Evolutionary conservation across 2,329 filamentous ascomycete genomes (phyloP).

Genomic region (Xylariaceae sp.): DNA sequence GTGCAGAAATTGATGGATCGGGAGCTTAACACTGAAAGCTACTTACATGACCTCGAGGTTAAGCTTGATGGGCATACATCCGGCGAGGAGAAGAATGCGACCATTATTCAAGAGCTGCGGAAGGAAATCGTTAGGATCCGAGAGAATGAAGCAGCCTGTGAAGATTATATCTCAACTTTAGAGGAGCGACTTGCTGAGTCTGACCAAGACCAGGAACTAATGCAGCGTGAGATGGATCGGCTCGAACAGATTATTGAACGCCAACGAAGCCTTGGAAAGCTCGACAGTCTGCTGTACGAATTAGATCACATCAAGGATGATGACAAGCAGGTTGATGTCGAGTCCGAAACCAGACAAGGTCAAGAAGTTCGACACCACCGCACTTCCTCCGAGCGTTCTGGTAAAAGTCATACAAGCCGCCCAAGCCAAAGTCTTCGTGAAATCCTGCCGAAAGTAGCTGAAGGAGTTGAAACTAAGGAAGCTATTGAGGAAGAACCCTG

Average conservation of each 20-base stretch:
- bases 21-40: slow-evolving; percentile 85
- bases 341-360: slow-evolving; percentile 33
- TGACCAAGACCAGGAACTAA: slow-evolving; percentile 91
- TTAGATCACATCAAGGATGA: slow-evolving; percentile 73
- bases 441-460: slow-evolving; percentile 51
- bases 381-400: slow-evolving; percentile 48
- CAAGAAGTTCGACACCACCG: slow-evolving; percentile 45
- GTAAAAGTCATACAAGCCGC: slow-evolving; percentile 52
- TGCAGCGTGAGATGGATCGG: slow-evolving; percentile 94
- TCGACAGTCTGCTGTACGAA: slow-evolving; percentile 88
- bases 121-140: slow-evolving; percentile 85
- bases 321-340: slow-evolving; percentile 36
- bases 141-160: slow-evolving; percentile 84
- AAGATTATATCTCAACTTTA: slow-evolving; percentile 95
- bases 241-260: slow-evolving; percentile 93
- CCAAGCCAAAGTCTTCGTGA: slow-evolving; percentile 50
- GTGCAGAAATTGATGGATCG: slow-evolving; percentile 92
- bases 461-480: slow-evolving; percentile 29
- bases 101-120: slow-evolving; percentile 78
- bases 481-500: slow-evolving; percentile 31
- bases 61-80: slow-evolving; percentile 87
- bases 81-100: slow-evolving; percentile 87
- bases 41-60: slow-evolving; percentile 84
- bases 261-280: slow-evolving; percentile 88
- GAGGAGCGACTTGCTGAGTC: slow-evolving; percentile 94